Evolutionary conservation across 2,329 filamentous ascomycete genomes (phyloP).

Genomic region (Tolypocladium amazonense): DNA sequence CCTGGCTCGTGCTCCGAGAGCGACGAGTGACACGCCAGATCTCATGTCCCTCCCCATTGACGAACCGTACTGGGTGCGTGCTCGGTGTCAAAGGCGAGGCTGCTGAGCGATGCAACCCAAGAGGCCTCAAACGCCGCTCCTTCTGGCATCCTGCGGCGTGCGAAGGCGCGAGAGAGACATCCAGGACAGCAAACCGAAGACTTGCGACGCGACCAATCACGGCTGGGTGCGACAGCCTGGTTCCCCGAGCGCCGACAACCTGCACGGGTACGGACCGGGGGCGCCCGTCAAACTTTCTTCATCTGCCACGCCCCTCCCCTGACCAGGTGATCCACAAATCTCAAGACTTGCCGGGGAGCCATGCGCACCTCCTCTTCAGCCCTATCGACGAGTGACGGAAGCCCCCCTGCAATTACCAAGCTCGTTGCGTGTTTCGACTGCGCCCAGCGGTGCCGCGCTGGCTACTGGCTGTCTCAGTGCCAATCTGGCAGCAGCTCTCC

Average conservation of each 20-base stretch:
- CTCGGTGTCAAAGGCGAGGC: background rate
- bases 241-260: background rate
- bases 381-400: constrained; percentile 4
- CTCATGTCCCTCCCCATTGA: background rate
- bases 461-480: background rate
- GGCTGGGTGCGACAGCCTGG: background rate
- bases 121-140: background rate
- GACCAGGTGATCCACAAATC: background rate
- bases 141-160: background rate
- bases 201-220: constrained; percentile 3
- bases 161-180: background rate
- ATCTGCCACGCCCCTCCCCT: background rate
- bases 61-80: background rate
- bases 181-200: background rate
- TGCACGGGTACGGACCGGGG: background rate
- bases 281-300: background rate
- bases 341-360: background rate
- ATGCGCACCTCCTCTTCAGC: constrained; percentile 6
- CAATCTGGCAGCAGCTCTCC: background rate
- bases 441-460: background rate
- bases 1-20: background rate
- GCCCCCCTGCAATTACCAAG: background rate
- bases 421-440: background rate
- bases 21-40: background rate
- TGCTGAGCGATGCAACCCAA: background rate